Evolutionary conservation across 129 eudicot genomes (phyloP), one percentile per base, ranked within the genome.

Genomic region (Flaveria ramosissima): DNA sequence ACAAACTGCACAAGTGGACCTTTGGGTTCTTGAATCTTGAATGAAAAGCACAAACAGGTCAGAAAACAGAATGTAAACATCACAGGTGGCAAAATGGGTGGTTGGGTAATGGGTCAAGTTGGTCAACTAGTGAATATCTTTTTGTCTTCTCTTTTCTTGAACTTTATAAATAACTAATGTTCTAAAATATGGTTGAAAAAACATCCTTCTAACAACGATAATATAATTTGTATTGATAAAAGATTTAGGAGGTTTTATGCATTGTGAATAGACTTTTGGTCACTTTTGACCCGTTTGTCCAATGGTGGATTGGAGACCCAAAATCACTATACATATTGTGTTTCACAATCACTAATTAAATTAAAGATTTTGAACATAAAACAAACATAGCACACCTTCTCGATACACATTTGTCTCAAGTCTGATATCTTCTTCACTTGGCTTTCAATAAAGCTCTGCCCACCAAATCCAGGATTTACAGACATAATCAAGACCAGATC

Each of bases 391-490:
- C 43, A 36, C 85, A 93, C 98, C 92, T 85, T 93, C 75, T 93
- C 98, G 0, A 77, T 87, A 39, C 97, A 93, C 85, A 90, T 70
- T 87, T 72, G 88, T 84, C 92, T 86, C 79, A 93, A 83, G 66
- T 90, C 98, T 12, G 98, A 83, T 76, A 90, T 90, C 83, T 93
- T 93, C 92, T 90, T 93, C 27, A 93, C 97, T 85, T 93, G 98
- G 81, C 98, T 93, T 83, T 93, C 97, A 76, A 93, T 90, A 86
- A 93, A 93, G 89, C 98, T 88, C 77, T 93, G 98, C 47, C 98
- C 97, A 50, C 97, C 98, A 81, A 93, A 93, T 70, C 98, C 98
- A 78, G 98, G 98, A 85, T 93, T 93, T 52, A 93, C 97, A 36
- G 98, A 88, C 98, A 93, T 93, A 67, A 93, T 90, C 87, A 93